Evolutionary conservation across 306 rosid genomes (phyloP).

Genomic region (Acmispon strigosus): DNA sequence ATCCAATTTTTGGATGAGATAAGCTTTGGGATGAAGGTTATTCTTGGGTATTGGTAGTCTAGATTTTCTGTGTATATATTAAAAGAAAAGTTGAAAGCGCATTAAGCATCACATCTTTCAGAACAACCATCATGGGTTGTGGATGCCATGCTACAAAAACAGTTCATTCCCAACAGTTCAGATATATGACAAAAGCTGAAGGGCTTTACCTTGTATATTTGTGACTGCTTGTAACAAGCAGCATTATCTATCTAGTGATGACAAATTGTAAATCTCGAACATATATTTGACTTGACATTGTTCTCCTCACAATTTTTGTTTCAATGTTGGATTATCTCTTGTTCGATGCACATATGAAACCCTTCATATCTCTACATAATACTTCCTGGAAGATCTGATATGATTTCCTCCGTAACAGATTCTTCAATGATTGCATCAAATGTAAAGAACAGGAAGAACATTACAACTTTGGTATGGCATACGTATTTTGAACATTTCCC

Average conservation of each 20-base stretch:
- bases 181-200: neutral
- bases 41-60: no score
- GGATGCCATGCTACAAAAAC: neutral
- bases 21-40: no score
- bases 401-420: conserved; percentile 17
- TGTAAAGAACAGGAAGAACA: conserved; percentile 1
- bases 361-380: neutral
- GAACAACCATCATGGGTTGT: neutral
- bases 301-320: no score
- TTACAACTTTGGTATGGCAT: conserved; percentile 23
- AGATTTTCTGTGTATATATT: no score
- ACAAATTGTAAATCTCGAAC: neutral
- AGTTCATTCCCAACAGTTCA: neutral
- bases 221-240: neutral
- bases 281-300: neutral
- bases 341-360: neutral
- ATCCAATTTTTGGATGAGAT: no score
- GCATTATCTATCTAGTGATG: neutral
- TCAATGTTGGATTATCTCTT: neutral
- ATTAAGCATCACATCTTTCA: neutral
- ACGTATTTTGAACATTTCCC: neutral
- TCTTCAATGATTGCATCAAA: neutral
- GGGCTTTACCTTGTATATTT: neutral
- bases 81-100: no score
- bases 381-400: neutral